These are phyloP conservation scores for Syzygium aqueum DNA, from an alignment of 345 rosid species.

Conservation along the genomic window DNA sequence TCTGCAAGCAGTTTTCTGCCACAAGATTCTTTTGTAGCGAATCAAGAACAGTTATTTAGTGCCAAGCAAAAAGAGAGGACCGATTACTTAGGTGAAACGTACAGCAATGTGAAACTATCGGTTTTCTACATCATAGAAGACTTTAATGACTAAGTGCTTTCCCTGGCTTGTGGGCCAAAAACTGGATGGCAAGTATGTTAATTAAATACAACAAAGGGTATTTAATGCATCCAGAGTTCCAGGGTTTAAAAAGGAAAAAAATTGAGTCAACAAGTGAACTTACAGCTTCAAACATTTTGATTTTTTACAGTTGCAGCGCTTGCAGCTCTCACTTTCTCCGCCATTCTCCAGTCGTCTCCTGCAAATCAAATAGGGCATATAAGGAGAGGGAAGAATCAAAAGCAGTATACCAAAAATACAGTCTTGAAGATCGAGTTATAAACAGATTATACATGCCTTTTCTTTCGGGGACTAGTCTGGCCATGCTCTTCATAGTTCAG, in stretches of 20 bases:
- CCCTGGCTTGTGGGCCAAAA: not conserved
- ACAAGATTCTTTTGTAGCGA: not conserved
- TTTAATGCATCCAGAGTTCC: not conserved
- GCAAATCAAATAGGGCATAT: conserved; percentile 14
- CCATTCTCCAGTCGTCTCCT: conserved; percentile 57
- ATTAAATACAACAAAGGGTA: not conserved
- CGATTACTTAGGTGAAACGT: not conserved
- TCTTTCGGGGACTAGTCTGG: conserved; percentile 74
- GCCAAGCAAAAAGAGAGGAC: not conserved
- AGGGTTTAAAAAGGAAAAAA: not conserved
- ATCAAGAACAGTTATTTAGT: not conserved
- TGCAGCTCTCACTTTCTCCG: conserved; percentile 78
- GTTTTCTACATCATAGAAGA: not conserved
- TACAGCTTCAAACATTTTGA: conserved; percentile 95
- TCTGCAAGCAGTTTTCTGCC: not conserved
- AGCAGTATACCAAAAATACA: not conserved
- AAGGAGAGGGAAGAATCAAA: conserved; percentile 17
- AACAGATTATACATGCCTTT: conserved; percentile 33
- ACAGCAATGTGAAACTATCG: not conserved
- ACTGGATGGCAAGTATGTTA: not conserved
- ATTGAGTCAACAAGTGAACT: conserved; percentile 15
- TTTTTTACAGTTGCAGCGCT: conserved; percentile 95
- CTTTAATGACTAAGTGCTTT: not conserved
- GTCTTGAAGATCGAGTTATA: not conserved
- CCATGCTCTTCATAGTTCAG: conserved; percentile 44